phyloP scores from a whole-genome alignment of 23 red algal species.

The Rhodosorus marinus region DNA sequence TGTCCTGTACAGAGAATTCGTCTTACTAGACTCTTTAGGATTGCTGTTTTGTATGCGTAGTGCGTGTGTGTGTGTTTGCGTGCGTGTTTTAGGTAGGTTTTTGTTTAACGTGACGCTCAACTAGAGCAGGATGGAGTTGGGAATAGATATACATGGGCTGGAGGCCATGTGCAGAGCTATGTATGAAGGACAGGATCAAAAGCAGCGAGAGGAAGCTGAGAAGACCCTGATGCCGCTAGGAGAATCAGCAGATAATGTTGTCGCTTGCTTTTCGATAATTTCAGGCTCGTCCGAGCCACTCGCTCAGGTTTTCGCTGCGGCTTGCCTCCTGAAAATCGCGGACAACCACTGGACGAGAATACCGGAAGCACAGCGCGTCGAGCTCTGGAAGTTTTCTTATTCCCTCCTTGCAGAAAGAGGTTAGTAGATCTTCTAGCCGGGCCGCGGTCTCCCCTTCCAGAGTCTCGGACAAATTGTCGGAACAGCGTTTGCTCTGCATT shows the following conservation, averaged over 20 bases:
- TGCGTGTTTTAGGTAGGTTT: too few relatives aligned
- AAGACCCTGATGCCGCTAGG: conserved; percentile 29
- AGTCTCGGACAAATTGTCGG: too few relatives aligned
- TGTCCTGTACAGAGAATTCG: too few relatives aligned
- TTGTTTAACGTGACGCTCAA: too few relatives aligned
- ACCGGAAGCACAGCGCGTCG: conserved; percentile 25
- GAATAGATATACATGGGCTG: too few relatives aligned
- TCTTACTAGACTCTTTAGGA: too few relatives aligned
- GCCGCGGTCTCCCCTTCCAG: too few relatives aligned
- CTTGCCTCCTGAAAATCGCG: conserved; percentile 41
- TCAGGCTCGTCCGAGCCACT: conserved; percentile 22
- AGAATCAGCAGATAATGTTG: conserved; percentile 11
- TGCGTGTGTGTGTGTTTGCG: too few relatives aligned
- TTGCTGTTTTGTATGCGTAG: too few relatives aligned
- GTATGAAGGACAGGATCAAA: conserved; percentile 38
- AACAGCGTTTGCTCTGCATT: too few relatives aligned
- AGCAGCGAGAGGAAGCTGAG: conserved; percentile 33
- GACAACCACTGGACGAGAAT: conserved; percentile 33
- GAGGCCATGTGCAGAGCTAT: conserved; percentile 5
- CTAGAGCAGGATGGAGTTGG: too few relatives aligned
- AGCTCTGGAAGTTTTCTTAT: conserved; percentile 50
- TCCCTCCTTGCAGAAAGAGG: conserved; percentile 45
- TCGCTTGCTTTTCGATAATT: conserved; percentile 48
- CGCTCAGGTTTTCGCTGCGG: conserved; percentile 41
- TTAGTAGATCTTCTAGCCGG: too few relatives aligned